Evolutionary conservation across 2,329 filamentous ascomycete genomes (phyloP), one percentile per base, ranked within the genome.

Genomic region (Aspergillus eucalypticola): DNA sequence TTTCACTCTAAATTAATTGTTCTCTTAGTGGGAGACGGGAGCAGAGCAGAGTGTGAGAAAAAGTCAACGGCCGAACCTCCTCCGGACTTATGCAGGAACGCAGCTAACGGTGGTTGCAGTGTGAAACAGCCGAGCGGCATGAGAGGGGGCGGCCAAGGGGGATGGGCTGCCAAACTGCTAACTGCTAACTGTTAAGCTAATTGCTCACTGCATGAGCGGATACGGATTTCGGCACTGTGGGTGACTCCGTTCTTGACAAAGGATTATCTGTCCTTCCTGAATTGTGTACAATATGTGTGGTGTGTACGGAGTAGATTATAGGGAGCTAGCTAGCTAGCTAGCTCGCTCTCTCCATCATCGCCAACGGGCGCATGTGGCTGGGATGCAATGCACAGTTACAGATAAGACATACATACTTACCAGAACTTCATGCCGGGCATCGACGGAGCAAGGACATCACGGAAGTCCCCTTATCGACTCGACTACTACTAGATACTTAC

Each of bases 51-150:
- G 17, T 4, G 41, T 5, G 27, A 50, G 15, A 19, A 52, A 51
- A 51, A 23, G 8, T 17, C 48, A 64, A 54, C 44, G 54, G 56
- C 56, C 39, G 60, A 60, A 60, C 59, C 50, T 38, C 38, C 49
- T 60, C 44, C 38, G 44, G 51, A 35, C 46, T 58, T 50, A 50
- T 50, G 50, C 54, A 62, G 56, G 50, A 62, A 59, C 56, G 44
- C 50, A 46, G 27, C 53, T 41, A 55, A 32, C 53, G 50, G 49
- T 55, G 50, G 50, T 64, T 60, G 60, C 62, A 62, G 29, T 50
- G 23, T 64, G 62, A 64, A 64, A 64, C 62, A 58, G 35, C 49
- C 54, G 56, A 60, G 48, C 56, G 50, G 54, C 25, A 55, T 55
- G 39, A 39, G 32, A 35, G 32, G 11, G 21, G 11, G 32, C 38